Base-by-base conservation (phyloP, 805 yeast species). In the Cyberlindnera maritima region DNA sequence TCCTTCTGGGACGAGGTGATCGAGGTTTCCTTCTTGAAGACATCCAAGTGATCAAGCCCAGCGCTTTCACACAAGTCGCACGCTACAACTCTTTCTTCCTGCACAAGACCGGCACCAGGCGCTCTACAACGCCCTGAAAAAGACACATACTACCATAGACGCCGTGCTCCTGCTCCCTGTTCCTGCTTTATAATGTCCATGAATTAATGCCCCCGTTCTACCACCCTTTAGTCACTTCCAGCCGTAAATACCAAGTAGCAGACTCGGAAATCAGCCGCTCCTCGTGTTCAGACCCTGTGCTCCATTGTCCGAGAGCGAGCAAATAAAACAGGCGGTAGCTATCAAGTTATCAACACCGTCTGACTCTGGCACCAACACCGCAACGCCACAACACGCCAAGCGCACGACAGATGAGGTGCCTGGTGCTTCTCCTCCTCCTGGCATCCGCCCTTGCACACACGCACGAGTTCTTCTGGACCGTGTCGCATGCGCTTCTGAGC, bases 401-500 rank as follows among this genome's bases (percentile, higher is more conserved):
- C 17, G 15, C 6, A 18, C 18, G 10, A 28, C 31, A 28, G 31
- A 12, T 28, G 31, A 6, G 4, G 35, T 4, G 35, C 18, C 20
- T 32, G 35, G 35, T 32, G 19, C 35, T 32, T 17, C 35, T 28
- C 13, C 5, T 13, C 5, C 31, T 28, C 13, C n/a, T 28, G n/a
- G 31, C 31, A 11, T 14, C 11, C 13, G 26, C 2, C 35, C 20
- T 3, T 25, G 42, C 46, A 1, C 47, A 61, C 44, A 56, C 60
- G 4, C 66, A 63, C 33, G 58, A 41, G 32, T 66, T 57, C 56
- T 60, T 71, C 58, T 74, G 70, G 68, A 61, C 67, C 8, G 61
- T 68, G 20, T 59, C 65, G 9, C 64, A 70, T 63, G 60, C 63
- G 20, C 40, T 39, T 17, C 77, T 76, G 39, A 78, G 76, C 58